Percentiles rank a stretch among this genome's conserved stretches.
These are phyloP conservation scores for Aurifilum marmelostoma DNA, from an alignment of 2,329 filamentous ascomycete species.

Conservation along the genomic window DNA sequence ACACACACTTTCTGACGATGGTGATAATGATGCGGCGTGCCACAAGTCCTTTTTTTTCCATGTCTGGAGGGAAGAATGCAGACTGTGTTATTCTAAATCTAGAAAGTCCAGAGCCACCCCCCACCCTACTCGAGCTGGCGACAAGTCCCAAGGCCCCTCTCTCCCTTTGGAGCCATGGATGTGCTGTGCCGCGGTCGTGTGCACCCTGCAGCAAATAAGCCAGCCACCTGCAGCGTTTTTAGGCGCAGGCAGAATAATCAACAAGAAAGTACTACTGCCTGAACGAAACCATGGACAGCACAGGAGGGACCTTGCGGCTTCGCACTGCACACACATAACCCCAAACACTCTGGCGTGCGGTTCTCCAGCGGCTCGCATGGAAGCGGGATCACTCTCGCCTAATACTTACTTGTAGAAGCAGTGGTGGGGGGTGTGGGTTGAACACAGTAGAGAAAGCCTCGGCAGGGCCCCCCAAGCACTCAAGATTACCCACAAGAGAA, in stretches of 20 bases:
- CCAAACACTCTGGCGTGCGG: not conserved
- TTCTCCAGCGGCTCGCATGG: not conserved
- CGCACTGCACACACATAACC: not conserved
- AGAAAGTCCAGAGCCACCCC: not conserved
- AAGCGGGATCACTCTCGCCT: not conserved
- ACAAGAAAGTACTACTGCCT: not conserved
- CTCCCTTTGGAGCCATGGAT: not conserved
- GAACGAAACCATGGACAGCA: constrained; percentile 3
- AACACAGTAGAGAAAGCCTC: not conserved
- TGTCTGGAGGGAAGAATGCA: not conserved
- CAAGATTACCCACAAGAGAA: not conserved
- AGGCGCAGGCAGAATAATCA: not conserved
- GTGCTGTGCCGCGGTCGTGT: not conserved
- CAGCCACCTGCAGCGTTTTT: not conserved
- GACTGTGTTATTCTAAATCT: not conserved
- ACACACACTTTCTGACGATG: not conserved
- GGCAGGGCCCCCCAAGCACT: constrained; percentile 1
- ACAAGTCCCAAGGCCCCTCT: not conserved
- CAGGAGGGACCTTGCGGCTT: not conserved
- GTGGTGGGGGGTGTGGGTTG: not conserved
- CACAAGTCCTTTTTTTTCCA: not conserved
- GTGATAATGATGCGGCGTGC: not conserved
- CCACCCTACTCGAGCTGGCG: not conserved
- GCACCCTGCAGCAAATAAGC: not conserved
- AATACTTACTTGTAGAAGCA: too few relatives aligned